Evolutionary conservation across 805 yeast genomes (phyloP), one percentile per base, ranked within the genome.

Genomic region (Blastobotrys americana): DNA sequence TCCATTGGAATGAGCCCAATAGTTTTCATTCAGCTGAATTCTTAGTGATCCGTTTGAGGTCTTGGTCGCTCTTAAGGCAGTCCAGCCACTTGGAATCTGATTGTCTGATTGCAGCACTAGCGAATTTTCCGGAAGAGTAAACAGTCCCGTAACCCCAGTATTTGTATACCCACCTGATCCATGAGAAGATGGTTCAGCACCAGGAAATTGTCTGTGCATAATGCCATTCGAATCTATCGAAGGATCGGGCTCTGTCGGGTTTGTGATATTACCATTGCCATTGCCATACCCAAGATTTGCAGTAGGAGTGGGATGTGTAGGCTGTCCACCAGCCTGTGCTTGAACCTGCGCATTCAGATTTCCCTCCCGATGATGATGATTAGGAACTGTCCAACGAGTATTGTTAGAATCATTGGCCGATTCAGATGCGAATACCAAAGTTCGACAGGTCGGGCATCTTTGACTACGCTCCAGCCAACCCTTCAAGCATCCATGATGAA

Each of bases 381-480:
- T 21, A 21, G 16, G n/a, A 9, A n/a, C 28, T 21, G 20, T 34
- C 37, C 37, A 34, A 4, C n/a, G 37, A 10, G 37, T n/a, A 31
- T 16, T 16, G 16, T 5, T 17, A 16, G 37, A n/a, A 4, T 5
- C 37, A 19, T 28, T 31, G 34, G 5, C 15, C 23, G n/a, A 18
- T 5, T 34, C 47, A 2, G 31, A 25, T 8, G 33, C 40, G 17
- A 53, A 15, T 9, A 53, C 54, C 1, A 52, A 45, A 23, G 81
- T 70, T 49, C 96, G 71, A 61, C 98, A 93, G 43, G 89, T 78
- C 1, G 98, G 98, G 67, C 98, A 93, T n/a, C 78, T 76, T 54
- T 82, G 90, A 0, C 96, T 86, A 52, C 95, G 74, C 58, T 85
- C 94, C 54, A 93, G 70, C 98, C 98, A 93, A 53, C 84, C 82